Percentiles rank a stretch among this genome's conserved stretches.
Evolutionary conservation across 2,329 filamentous ascomycete species (phyloP).

Genomic region (Colletotrichum tropicicola): DNA sequence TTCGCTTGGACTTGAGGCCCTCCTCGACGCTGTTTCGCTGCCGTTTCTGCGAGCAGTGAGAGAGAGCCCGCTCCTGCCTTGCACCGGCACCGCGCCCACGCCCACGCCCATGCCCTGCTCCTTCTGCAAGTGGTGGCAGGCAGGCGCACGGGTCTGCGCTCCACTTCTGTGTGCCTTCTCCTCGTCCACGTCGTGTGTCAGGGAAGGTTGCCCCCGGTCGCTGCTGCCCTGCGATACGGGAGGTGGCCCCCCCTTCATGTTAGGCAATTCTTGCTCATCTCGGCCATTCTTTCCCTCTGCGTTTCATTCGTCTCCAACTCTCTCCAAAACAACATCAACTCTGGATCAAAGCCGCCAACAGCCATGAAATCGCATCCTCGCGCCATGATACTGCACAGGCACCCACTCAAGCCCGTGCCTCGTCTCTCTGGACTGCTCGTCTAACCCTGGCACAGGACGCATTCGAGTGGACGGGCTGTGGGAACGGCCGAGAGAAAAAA

Average conservation of each 20-base stretch:
- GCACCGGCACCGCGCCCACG: too few relatives aligned
- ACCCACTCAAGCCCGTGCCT: neutral
- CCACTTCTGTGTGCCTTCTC: neutral
- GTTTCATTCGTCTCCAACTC: slow-evolving; percentile 3
- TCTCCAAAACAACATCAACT: neutral
- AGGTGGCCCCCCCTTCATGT: neutral
- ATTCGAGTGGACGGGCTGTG: neutral
- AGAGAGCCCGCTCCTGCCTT: neutral
- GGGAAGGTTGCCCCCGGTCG: neutral
- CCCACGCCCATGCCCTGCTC: neutral
- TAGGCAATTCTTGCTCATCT: slow-evolving; percentile 23
- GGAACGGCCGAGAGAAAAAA: slow-evolving; percentile 22
- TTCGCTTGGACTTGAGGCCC: neutral
- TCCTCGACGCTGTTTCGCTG: slow-evolving; percentile 7
- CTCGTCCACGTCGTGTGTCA: neutral
- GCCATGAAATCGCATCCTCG: too few relatives aligned
- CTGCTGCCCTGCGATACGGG: slow-evolving; percentile 14
- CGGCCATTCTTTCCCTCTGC: slow-evolving; percentile 20
- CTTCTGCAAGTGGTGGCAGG: neutral
- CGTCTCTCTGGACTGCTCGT: neutral
- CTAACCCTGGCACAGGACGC: neutral
- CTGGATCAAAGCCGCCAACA: slow-evolving; percentile 2
- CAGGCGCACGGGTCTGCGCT: neutral
- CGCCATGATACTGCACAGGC: too few relatives aligned
- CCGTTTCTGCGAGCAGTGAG: slow-evolving; percentile 8